A percentile compares a stretch with the other conserved stretches of the same genome.
Evolutionary conservation across 371 early-diverging fungal species (phyloP).

Genomic region (Mucor circinelloides): DNA sequence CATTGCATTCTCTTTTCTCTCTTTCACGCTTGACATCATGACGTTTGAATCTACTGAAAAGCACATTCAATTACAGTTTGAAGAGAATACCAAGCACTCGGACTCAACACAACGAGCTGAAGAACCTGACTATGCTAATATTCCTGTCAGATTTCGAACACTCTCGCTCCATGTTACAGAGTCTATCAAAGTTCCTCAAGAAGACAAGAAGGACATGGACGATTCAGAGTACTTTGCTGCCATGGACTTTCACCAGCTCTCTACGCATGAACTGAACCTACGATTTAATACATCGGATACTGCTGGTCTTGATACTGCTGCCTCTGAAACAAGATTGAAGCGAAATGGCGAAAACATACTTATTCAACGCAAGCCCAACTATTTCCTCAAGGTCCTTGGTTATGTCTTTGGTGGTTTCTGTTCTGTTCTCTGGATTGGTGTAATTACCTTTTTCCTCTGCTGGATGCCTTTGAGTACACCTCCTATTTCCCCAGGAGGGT

Average conservation of each 20-base stretch:
- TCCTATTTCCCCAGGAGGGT: slow-evolving; percentile 16
- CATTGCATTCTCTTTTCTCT: background rate
- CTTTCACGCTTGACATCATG: background rate
- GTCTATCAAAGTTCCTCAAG: background rate
- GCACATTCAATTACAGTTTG: background rate
- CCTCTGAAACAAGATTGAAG: background rate
- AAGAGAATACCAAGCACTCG: background rate
- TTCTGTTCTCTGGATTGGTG: slow-evolving; percentile 35
- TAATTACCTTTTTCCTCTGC: slow-evolving; percentile 33
- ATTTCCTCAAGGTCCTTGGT: slow-evolving; percentile 36
- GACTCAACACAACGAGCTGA: background rate
- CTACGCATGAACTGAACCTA: background rate
- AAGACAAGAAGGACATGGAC: background rate
- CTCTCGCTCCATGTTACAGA: background rate
- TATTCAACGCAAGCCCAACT: slow-evolving; percentile 43
- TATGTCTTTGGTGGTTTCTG: slow-evolving; percentile 45
- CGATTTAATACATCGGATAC: slow-evolving; percentile 1
- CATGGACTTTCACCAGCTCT: slow-evolving; percentile 1
- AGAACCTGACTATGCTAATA: background rate
- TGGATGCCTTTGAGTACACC: slow-evolving; percentile 39
- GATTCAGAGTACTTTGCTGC: slow-evolving; percentile 1
- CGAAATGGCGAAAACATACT: slow-evolving; percentile 48
- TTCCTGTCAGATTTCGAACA: background rate
- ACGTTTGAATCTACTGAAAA: background rate
- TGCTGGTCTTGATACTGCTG: background rate